Evolutionary conservation across 106 monocot species (phyloP).

Genomic region (Dendrobium catenatum): DNA sequence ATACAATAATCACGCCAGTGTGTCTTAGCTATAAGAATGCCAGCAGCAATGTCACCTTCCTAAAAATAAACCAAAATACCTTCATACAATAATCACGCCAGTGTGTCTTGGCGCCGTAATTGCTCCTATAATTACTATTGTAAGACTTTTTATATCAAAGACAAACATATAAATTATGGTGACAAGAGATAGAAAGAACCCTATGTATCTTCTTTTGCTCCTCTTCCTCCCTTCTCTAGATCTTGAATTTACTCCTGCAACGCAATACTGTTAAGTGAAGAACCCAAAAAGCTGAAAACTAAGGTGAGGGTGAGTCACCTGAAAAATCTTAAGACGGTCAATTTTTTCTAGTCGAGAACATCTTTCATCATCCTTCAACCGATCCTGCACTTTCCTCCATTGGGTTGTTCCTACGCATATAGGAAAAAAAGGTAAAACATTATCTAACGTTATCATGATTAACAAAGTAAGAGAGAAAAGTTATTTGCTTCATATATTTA

Average conservation of each 20-base stretch:
- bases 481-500: not conserved
- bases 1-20: constrained; percentile 92
- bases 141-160: constrained; percentile 3
- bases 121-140: constrained; percentile 42
- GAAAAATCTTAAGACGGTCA: constrained; percentile 84
- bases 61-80: no score
- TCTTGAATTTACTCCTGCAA: constrained; percentile 82
- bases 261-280: not conserved
- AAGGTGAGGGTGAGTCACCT: constrained; percentile 34
- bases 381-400: constrained; percentile 95
- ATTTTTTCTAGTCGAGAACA: constrained; percentile 89
- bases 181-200: constrained; percentile 23
- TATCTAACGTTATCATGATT: not conserved
- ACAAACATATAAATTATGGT: not conserved
- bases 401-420: constrained; percentile 56
- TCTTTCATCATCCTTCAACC: constrained; percentile 88
- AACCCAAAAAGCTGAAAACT: not conserved
- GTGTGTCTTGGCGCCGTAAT: constrained; percentile 45
- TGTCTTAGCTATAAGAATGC: constrained; percentile 81
- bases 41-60: constrained; percentile 70
- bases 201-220: constrained; percentile 83
- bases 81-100: constrained; percentile 32
- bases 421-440: constrained; percentile 5
- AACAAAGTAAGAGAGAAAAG: not conserved
- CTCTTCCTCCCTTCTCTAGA: constrained; percentile 91